These are phyloP conservation scores for Mycosphaerella sp. DNA, from an alignment of 2,329 filamentous ascomycete species.

Conservation along the genomic window DNA sequence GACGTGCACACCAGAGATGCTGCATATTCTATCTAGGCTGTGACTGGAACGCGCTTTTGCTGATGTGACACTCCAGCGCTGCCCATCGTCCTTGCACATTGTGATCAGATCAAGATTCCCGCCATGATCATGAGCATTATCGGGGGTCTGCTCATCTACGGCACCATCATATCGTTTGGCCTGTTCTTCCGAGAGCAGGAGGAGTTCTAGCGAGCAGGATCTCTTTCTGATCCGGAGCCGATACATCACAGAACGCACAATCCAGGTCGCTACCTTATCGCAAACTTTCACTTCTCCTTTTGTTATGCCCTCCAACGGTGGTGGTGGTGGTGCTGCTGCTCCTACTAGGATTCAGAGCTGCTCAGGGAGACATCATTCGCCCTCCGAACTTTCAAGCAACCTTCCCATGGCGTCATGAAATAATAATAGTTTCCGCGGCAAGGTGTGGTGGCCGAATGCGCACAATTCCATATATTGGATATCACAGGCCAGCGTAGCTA, in stretches of 20 bases:
- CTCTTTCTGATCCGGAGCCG: not conserved
- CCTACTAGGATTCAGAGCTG: not conserved
- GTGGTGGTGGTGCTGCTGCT: not conserved
- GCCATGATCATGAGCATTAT: conserved; percentile 95
- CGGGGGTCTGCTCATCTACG: conserved; percentile 90
- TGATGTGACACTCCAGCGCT: conserved; percentile 55
- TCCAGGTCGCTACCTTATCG: not conserved
- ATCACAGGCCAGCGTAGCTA: not conserved
- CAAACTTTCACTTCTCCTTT: not conserved
- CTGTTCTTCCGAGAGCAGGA: conserved; percentile 99
- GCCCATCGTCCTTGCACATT: conserved; percentile 81
- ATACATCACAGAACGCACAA: conserved; percentile 1
- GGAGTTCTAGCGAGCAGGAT: conserved; percentile 60
- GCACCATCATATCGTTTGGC: conserved; percentile 94
- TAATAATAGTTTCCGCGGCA: not conserved
- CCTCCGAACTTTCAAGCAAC: not conserved
- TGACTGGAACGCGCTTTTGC: not conserved
- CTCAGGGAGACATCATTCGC: not conserved
- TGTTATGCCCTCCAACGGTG: not conserved
- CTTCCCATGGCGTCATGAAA: not conserved
- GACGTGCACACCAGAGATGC: not conserved
- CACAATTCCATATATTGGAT: not conserved
- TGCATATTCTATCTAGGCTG: not conserved
- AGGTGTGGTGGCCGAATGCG: not conserved
- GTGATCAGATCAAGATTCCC: conserved; percentile 69